phyloP scores from a whole-genome alignment of 495 filamentous ascomycete species.

The Penicillium herquei region DNA sequence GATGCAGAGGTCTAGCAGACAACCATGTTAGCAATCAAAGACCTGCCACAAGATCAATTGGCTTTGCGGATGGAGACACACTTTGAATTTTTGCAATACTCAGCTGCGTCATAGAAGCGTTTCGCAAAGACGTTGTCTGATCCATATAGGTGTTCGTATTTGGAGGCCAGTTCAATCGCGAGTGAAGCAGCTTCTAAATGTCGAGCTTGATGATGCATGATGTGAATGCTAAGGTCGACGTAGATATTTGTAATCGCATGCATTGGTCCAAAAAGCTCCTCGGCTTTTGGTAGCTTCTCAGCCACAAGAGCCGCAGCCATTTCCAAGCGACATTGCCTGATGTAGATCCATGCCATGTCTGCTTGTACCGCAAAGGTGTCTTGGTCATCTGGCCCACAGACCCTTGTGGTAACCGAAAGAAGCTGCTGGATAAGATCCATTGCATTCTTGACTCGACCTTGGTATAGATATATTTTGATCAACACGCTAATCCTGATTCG shows the following conservation, averaged over 20 bases:
- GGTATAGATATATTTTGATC: not conserved
- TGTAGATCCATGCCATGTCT: slow-evolving; percentile 5
- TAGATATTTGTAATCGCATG: not conserved
- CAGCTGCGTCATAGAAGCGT: not conserved
- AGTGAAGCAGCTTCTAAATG: not conserved
- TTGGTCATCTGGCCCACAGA: not conserved
- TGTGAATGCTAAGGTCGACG: too few relatives aligned
- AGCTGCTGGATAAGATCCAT: not conserved
- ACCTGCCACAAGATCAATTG: not conserved
- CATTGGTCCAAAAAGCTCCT: slow-evolving; percentile 5
- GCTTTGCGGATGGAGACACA: not conserved
- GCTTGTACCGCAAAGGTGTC: not conserved
- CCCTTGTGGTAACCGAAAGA: not conserved
- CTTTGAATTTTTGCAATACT: not conserved
- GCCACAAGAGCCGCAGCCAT: slow-evolving; percentile 3
- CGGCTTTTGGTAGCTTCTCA: not conserved
- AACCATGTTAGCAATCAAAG: not conserved
- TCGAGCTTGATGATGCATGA: not conserved
- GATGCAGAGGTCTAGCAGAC: not conserved
- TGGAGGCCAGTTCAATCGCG: not conserved
- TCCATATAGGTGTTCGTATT: not conserved
- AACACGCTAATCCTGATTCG: not conserved
- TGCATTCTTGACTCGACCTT: not conserved
- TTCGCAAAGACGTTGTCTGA: not conserved
- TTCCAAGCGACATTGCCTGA: slow-evolving; percentile 4